Conservation (phyloP, 331 rosid species). For the Pyracantha coccinea region DNA sequence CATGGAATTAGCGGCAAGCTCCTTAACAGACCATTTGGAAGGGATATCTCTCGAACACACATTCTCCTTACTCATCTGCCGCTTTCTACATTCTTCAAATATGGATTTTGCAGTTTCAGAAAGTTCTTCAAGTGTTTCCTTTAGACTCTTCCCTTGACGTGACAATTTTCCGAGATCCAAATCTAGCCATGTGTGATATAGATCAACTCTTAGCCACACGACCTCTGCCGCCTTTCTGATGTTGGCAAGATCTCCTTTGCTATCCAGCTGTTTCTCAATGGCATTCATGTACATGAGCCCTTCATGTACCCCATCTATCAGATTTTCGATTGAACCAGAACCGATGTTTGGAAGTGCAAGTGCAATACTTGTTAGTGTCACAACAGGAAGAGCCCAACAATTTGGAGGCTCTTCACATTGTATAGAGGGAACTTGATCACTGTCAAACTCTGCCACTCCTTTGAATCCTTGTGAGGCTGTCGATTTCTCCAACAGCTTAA, state of each 20-base stretch:
- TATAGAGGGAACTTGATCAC: conserved; percentile 39
- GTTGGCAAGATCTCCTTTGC: conserved; percentile 25
- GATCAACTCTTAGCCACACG: conserved; percentile 71
- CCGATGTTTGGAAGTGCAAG: conserved; percentile 47
- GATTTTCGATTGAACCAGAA: conserved; percentile 15
- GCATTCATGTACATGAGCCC: conserved; percentile 38
- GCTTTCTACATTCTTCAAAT: conserved; percentile 28
- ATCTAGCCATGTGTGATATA: conserved; percentile 65
- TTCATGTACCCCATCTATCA: conserved; percentile 42
- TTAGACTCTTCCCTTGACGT: conserved; percentile 27
- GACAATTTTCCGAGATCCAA: conserved; percentile 57
- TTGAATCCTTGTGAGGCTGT: conserved; percentile 43
- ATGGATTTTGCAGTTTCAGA: conserved; percentile 46
- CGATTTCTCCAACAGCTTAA: conserved; percentile 44
- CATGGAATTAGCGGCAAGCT: conserved; percentile 67
- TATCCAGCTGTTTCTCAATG: conserved; percentile 45
- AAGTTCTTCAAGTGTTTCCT: conserved; percentile 41
- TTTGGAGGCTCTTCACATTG: conserved; percentile 48
- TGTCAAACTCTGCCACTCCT: conserved; percentile 53
- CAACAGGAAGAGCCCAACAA: conserved; percentile 79
- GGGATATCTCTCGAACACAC: conserved; percentile 36
- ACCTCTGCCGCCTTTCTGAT: conserved; percentile 50
- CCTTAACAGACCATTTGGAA: conserved; percentile 51
- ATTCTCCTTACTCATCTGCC: background rate
- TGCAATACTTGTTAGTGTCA: conserved; percentile 63